A percentile compares a stretch with the other conserved stretches of the same genome.
phyloP scores from a whole-genome alignment of 371 early-diverging fungal genomes.

The Apophysomyces trapeziformis region DNA sequence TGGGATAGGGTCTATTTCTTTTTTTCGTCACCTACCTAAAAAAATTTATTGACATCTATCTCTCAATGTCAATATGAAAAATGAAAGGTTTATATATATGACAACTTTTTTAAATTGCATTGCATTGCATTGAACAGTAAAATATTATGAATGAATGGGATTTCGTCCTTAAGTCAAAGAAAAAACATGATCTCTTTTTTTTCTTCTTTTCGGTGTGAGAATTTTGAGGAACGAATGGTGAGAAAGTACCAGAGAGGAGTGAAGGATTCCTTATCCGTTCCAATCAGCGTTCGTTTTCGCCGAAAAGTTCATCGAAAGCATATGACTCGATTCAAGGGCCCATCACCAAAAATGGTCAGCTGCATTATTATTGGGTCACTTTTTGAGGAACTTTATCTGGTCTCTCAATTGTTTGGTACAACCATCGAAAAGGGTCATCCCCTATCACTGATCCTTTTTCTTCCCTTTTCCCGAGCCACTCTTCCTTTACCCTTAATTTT shows the following conservation, averaged over 20 bases:
- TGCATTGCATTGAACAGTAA: too few relatives aligned
- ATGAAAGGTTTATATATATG: background rate
- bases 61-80: too few relatives aligned
- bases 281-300: background rate
- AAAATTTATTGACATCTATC: too few relatives aligned
- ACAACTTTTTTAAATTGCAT: background rate
- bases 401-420: background rate
- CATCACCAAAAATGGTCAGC: constrained; percentile 2
- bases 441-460: background rate
- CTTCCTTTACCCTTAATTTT: background rate
- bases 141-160: too few relatives aligned
- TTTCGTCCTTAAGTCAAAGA: too few relatives aligned
- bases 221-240: background rate
- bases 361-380: constrained; percentile 2
- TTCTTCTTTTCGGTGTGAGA: background rate
- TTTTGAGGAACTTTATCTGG: background rate
- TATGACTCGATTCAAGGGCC: constrained; percentile 9
- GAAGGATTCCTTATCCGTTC: background rate
- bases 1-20: background rate
- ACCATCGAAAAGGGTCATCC: background rate
- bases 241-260: background rate
- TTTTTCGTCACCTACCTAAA: background rate
- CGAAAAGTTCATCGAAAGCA: background rate
- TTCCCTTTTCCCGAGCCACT: background rate
- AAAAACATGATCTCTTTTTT: background rate